Evolutionary conservation across 768 basidiomycete species (phyloP), one percentile per base, ranked within the genome.

Genomic region (Mycena olivaceomarginata): DNA sequence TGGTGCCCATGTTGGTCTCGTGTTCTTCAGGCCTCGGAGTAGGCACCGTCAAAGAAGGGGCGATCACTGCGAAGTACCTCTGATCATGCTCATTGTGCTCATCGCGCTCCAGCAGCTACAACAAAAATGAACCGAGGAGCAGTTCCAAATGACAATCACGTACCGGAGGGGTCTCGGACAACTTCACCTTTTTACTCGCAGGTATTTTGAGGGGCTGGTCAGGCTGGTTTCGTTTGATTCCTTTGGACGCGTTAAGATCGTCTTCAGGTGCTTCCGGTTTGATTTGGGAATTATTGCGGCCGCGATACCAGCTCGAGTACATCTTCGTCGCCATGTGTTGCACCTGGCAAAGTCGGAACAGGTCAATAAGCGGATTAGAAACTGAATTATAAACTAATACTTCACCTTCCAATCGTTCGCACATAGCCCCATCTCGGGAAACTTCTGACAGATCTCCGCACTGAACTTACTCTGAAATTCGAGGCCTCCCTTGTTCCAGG

Each of bases 341-440:
- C 18, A 70, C 57, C 53, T 56, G 53, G 4, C 43, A 13, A 45
- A 45, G 43, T 45, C 43, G 9, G 15, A 56, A 56, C n/a, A 56
- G 15, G 8, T 56, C 53, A 56, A 56, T 45, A 13, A 13, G 43
- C 43, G 2, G 25, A 25, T 25, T 25, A 25, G 25, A 25, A 25
- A 25, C 25, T 25, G 43, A 45, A 45, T 45, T 45, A 13, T 13
- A 45, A 45, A 45, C 4, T 56, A 56, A 56, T 56, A 56, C 15
- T 56, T 56, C 53, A 56, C 56, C 68, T 76, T 76, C 69, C 69
- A 76, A 41, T 76, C 51, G 9, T 71, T 25, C 4, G 31, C 69
- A 18, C 75, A 76, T 39, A 70, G 41, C 3, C 59, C 60, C 57
- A 76, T 63, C 69, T 76, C 69, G 7, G 75, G 75, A 46, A 66